Evolutionary conservation across 2,329 filamentous ascomycete species (phyloP), one percentile per base, ranked within the genome.

Genomic region (Claviceps africana): DNA sequence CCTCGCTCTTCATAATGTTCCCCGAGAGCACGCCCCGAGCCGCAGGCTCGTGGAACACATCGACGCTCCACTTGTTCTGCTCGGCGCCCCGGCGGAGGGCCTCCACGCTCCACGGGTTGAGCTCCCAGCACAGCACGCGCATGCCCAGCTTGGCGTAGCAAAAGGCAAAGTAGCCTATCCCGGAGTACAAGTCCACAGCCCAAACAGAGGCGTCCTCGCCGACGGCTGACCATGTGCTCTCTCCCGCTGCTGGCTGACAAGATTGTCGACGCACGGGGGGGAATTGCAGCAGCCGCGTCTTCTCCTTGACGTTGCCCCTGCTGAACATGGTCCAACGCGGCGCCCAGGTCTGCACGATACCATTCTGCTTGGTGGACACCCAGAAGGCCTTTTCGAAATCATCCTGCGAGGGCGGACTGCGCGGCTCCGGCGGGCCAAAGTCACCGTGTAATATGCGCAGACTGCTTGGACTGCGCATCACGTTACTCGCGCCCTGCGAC

Each of bases 271-370:
- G n/a, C n/a, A n/a, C n/a, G n/a, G n/a, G n/a, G n/a, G 54, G 35
- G 58, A 82, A 82, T 0, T 61, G 64, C 4, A 95, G 67, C 1
- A 96, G 68, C 13, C 91, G 74, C 0, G 85, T 82, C 65, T 96
- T 97, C 68, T 97, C 91, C 49, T 82, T 85, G 54, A 96, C 74
- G 66, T 96, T 97, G 3, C 91, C 90, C 1, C 89, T 79, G 56
- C 85, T 89, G 65, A 97, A 97, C 90, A 96, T 96, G 28, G 89
- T 95, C 74, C 88, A 90, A 1, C 83, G 69, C 15, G 91, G 91
- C 1, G 89, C 86, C 90, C 90, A 97, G 2, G 78, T 83, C 70
- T 97, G 91, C 37, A 72, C 68, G 53, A 97, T 85, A 2, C 84
- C 85, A 61, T 88, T 87, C 64, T 95, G 89, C 50, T 76, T 79